Percentiles rank a stretch among this genome's conserved stretches.
These are phyloP conservation scores for Fusarium sp. DNA, from an alignment of 2,329 filamentous ascomycete species.

Conservation along the genomic window DNA sequence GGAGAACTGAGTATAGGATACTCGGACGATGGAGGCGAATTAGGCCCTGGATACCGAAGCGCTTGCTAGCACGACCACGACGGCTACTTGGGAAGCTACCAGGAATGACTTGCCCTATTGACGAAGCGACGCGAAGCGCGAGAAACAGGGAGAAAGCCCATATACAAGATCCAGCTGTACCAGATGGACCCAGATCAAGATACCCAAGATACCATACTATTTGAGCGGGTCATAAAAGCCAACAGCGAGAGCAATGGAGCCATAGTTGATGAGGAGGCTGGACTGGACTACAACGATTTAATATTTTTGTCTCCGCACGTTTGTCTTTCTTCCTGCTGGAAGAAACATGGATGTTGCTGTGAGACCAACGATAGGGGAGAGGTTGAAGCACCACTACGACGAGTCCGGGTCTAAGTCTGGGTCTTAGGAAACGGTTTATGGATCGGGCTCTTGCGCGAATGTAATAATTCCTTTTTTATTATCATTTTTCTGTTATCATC, in stretches of 20 bases:
- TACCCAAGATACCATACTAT: slow-evolving; percentile 42
- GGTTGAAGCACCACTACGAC: slow-evolving; percentile 39
- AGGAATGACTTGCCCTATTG: slow-evolving; percentile 22
- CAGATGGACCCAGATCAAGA: slow-evolving; percentile 38
- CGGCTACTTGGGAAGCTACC: slow-evolving; percentile 20
- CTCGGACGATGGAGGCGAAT: slow-evolving; percentile 22
- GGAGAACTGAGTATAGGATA: slow-evolving; percentile 27
- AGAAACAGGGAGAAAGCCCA: slow-evolving; percentile 17
- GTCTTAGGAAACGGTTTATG: slow-evolving; percentile 35
- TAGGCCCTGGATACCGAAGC: slow-evolving; percentile 37
- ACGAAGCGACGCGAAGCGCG: slow-evolving; percentile 25
- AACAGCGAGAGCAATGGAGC: slow-evolving; percentile 31
- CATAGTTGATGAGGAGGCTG: slow-evolving; percentile 24
- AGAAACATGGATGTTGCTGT: slow-evolving; percentile 25
- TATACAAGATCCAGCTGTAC: slow-evolving; percentile 34
- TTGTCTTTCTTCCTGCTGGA: slow-evolving; percentile 22
- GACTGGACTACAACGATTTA: slow-evolving; percentile 26
- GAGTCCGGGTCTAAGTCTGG: slow-evolving; percentile 41
- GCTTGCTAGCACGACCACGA: slow-evolving; percentile 31
- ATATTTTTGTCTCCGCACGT: slow-evolving; percentile 39
- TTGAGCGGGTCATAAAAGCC: slow-evolving; percentile 37
- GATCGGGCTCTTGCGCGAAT: slow-evolving; percentile 53
- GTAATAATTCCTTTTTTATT: slow-evolving; percentile 58
- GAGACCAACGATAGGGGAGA: slow-evolving; percentile 30
- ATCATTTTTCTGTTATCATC: slow-evolving; percentile 44